Evolutionary conservation across 768 basidiomycete species (phyloP), one percentile per base, ranked within the genome.

Genomic region (Collybiopsis confluens): DNA sequence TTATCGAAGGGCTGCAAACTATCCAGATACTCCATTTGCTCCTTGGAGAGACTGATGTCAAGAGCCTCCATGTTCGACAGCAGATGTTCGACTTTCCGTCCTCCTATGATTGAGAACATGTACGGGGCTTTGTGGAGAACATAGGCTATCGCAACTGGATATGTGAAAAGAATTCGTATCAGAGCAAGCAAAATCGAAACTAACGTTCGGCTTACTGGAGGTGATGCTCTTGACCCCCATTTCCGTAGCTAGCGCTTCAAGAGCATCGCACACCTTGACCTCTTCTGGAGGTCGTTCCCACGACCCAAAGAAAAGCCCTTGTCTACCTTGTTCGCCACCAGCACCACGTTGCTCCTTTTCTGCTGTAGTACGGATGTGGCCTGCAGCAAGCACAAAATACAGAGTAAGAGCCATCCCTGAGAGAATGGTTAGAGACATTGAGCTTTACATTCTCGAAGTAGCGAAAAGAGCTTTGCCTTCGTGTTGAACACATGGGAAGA

Each of bases 191-290:
- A 33, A 41, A 27, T 54, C 54, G 45, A 62, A 55, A 27, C 0
- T 20, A 28, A 3, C 5, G n/a, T 20, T 20, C 7, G 21, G 62
- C 69, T 56, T 53, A 78, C 78, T 73, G 23, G 81, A 66, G 5
- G 73, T 75, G 58, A 83, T 69, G 48, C 65, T 65, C 58, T 77
- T 70, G 2, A 73, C 73, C 0, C 80, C 80, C 7, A 81, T 68
- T 56, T 82, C 75, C n/a, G 60, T 58, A 2, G 80, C 80, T 11
- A 84, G 73, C 52, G 77, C 72, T 58, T 79, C 79, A 20, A 82
- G 67, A 0, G 71, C 80, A 2, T 64, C 59, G 47, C 71, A 72
- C 11, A 80, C 65, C 33, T 67, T 68, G 45, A 59, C 68, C 59
- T 83, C 76, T 15, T 68, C 57, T 30, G 77, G 75, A 30, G 55